Base-by-base conservation (phyloP, 164 flowering plant genomes). In the Hamamelis virginiana region DNA sequence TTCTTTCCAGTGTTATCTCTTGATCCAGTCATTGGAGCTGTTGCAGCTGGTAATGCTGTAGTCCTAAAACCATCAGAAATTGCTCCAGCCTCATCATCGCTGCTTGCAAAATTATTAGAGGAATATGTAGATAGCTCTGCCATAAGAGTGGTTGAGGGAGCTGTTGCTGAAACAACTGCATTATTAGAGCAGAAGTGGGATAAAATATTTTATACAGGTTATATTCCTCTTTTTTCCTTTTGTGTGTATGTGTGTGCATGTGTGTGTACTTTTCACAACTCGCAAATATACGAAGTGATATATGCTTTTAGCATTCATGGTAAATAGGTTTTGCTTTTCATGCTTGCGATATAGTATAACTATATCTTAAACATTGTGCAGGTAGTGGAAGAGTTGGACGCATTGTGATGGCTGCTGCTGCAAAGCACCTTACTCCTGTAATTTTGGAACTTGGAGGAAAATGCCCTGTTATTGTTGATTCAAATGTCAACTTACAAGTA, bases 391-490 rank as follows among this genome's bases (percentile, higher is more conserved):
- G 76, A 75, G 89, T 91, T 22, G 97, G 89, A 26, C 86, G 89
- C 26, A 81, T 91, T 56, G 80, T 91, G 57, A 80, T 89, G 87
- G 77, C 87, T 74, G 94, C 97, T 25, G 97, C 97, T 27, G 92
- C 94, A 33, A 89, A 86, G 80, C 91, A 91, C 80, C 90, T 89
- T 64, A 91, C 97, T 8, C 97, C 97, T 25, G 92, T 91, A 19
- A 66, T 76, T 65, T 71, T 91, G 74, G 97, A 91, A 77, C 97
- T 91, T 62, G 97, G 97, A 71, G 97, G 97, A 66, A 91, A 91
- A 75, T 86, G 79, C 76, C 97, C 94, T 23, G 86, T 75, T 43
- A 72, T 91, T 56, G 91, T 91, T 68, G 91, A 91, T 75, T 74
- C 94, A 14, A 73, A 84, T 44, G 59, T 80, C 59, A 69, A 87